Evolutionary conservation across 2,329 filamentous ascomycete genomes (phyloP), one percentile per base, ranked within the genome.

Genomic region (Aureobasidium musti): DNA sequence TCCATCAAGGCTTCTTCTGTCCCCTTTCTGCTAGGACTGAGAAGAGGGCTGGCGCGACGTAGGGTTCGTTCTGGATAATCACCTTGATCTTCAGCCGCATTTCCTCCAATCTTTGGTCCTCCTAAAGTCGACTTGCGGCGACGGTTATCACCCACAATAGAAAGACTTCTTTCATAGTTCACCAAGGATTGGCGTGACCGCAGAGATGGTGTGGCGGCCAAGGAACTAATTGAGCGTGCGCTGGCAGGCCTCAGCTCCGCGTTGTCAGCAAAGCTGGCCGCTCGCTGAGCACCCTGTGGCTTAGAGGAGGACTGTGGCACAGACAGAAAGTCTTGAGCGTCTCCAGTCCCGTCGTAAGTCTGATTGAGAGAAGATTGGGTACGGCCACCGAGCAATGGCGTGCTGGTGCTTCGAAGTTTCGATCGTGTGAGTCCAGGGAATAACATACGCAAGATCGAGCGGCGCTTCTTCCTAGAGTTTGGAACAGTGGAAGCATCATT

Each of bases 391-490:
- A 73, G 67, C 21, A 72, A 61, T 23, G 72, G 71, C 19, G 70
- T 70, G 37, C 73, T 73, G 66, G 72, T 66, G 53, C 71, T 73
- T 37, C 72, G 71, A 45, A 65, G 45, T 45, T 72, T 68, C 21
- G 69, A 66, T 17, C 30, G 35, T 69, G 71, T 17, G 67, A 69
- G 66, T 68, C 72, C 43, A 67, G 72, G 71, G 23, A 71, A 70
- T 17, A 74, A 64, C 47, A 75, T 72, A 28, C 67, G 69, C 64
- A 75, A 73, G 49, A 75, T 70, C 1, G 74, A 74, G 7, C 72
- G 70, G 5, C 72, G 69, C 67, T 75, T 75, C 49, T 61, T 67
- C 19, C 71, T 70, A 6, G 68, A 33, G 49, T 69, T 72, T 53
- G 69, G 73, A 19, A 68, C 37, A 37, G 35, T 68, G 10, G 73